These are phyloP conservation scores for Epichloe scottii DNA, from an alignment of 2,329 filamentous ascomycete species.

Conservation along the genomic window DNA sequence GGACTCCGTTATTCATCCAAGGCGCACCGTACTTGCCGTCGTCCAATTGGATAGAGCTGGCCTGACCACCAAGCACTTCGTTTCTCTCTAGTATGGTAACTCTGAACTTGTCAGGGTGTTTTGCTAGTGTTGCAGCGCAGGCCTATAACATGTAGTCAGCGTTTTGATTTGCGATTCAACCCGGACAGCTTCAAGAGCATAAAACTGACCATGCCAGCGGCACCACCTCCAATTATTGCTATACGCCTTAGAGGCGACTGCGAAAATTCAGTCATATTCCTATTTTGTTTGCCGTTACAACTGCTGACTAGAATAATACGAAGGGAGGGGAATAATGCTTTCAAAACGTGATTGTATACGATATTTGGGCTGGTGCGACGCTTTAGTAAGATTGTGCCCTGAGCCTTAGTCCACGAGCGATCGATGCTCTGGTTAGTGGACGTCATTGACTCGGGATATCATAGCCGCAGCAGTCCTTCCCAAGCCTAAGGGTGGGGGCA, in stretches of 20 bases:
- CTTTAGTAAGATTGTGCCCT: background rate
- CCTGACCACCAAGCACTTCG: slow-evolving; percentile 47
- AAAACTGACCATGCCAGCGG: slow-evolving; percentile 42
- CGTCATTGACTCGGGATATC: slow-evolving; percentile 8
- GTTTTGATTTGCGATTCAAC: background rate
- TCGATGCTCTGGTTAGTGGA: slow-evolving; percentile 3
- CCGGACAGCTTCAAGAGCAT: background rate
- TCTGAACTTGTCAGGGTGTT: slow-evolving; percentile 52
- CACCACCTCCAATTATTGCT: slow-evolving; percentile 49
- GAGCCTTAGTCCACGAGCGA: background rate
- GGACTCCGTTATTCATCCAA: slow-evolving; percentile 53
- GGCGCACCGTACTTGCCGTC: slow-evolving; percentile 42
- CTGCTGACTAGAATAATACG: background rate
- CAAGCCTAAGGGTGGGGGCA: no score
- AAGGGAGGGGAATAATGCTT: background rate
- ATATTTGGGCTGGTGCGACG: background rate
- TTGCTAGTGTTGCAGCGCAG: slow-evolving; percentile 52
- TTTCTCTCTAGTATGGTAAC: slow-evolving; percentile 50
- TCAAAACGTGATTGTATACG: no score
- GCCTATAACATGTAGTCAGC: slow-evolving; percentile 26
- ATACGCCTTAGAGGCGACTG: slow-evolving; percentile 30
- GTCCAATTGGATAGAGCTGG: slow-evolving; percentile 45
- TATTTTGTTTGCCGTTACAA: background rate
- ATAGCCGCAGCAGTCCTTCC: no score
- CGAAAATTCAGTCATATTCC: slow-evolving; percentile 2